Evolutionary conservation across 2,329 filamentous ascomycete species (phyloP), one percentile per base, ranked within the genome.

Genomic region (Fusarium siculi): DNA sequence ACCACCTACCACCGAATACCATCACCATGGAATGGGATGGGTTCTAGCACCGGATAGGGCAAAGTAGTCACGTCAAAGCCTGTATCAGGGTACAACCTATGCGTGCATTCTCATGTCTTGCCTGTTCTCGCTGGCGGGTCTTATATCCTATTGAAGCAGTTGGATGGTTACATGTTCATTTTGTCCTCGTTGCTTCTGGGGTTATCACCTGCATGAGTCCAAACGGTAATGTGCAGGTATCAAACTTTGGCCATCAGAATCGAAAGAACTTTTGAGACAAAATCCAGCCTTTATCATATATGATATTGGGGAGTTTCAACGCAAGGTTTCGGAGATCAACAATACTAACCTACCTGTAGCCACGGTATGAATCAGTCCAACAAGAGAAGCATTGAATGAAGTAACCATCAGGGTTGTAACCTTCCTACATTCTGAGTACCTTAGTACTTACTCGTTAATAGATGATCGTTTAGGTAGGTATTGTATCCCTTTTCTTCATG

Each of bases 11-110:
- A 57, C 42, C 65, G 49, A 70, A 62, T 74, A 74, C 73, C 71
- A 71, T 74, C 63, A 34, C 71, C 47, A 34, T 76, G 74, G 74
- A 73, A 76, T 74, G 71, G 61, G 65, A 64, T 68, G 62, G 49
- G 52, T 36, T 63, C 62, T 66, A 63, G 73, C 18, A 73, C 73
- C 65, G 63, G 68, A 76, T 68, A 72, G 74, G 54, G 62, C 63
- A 75, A 74, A 57, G 34, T 19, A 39, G 46, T 36, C 43, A 36
- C 15, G 9, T 15, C 34, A 28, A 43, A 37, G 40, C 23, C 32
- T 54, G 42, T 44, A 30, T 39, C 40, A 42, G 40, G 39, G 49
- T 23, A 39, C 25, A 44, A n/a, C 37, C 42, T 44, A 43, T 40
- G 44, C 34, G 12, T 39, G 39, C 44, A 44, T 47, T 53, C 56